These are phyloP conservation scores for Bipolaris oryzae DNA, from an alignment of 2,329 filamentous ascomycete genomes.

Conservation along the genomic window DNA sequence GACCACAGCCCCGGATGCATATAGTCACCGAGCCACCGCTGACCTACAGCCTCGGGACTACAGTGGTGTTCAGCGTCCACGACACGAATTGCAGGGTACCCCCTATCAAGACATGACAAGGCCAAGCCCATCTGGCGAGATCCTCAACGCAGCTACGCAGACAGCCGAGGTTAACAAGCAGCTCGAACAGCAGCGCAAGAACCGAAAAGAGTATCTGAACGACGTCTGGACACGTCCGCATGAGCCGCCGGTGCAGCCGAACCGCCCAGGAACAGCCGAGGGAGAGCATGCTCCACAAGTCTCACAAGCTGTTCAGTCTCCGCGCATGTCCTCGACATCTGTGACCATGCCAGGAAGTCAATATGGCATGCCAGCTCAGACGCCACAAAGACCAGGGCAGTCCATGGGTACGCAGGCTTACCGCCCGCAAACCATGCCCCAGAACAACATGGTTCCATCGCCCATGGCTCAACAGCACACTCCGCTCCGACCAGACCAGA, in stretches of 20 bases:
- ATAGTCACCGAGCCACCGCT: constrained; percentile 78
- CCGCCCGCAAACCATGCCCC: constrained; percentile 72
- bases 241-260: constrained; percentile 69
- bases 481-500: constrained; percentile 63
- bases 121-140: constrained; percentile 74
- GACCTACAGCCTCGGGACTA: constrained; percentile 80
- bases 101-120: constrained; percentile 84
- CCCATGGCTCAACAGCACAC: constrained; percentile 73
- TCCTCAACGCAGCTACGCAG: constrained; percentile 84
- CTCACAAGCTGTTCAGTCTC: constrained; percentile 55
- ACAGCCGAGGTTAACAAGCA: constrained; percentile 90
- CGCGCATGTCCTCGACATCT: constrained; percentile 64
- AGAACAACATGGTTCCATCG: constrained; percentile 73
- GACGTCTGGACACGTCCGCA: constrained; percentile 83
- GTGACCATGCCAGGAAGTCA: constrained; percentile 62
- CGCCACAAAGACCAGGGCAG: constrained; percentile 62
- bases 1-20: constrained; percentile 65
- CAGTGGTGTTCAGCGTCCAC: constrained; percentile 78
- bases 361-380: constrained; percentile 64
- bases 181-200: constrained; percentile 78
- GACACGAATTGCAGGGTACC: constrained; percentile 87
- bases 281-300: constrained; percentile 48
- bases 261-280: constrained; percentile 48
- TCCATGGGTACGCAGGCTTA: constrained; percentile 70
- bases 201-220: constrained; percentile 79